Evolutionary conservation across 148 eudicot genomes (phyloP), one percentile per base, ranked within the genome.

Genomic region (Rheum nobile): DNA sequence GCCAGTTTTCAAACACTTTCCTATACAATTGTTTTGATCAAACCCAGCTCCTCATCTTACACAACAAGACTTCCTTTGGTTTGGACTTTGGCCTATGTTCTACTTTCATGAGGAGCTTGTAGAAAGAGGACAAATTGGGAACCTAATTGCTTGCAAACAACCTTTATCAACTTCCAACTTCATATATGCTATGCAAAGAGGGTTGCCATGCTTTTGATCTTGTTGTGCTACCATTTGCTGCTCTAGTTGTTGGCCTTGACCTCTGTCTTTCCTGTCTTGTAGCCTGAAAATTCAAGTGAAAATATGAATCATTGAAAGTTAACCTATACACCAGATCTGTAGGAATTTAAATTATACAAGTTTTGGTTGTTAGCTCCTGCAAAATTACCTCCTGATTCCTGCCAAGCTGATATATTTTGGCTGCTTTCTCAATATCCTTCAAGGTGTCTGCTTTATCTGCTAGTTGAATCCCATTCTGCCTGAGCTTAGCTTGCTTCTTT

Each of bases 141-240:
- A 57, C 16, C 29, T 10, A 65, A 28, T 61, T 61, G 24, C 9
- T 21, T 0, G 5, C 7, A 24, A 11, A n/a, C 26, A 6, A 9
- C n/a, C 68, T 31, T 4, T 0, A 34, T 89, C 70, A 31, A 83
- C 90, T 91, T 79, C 79, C 80, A 75, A 86, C 80, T 81, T 96
- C 99, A 31, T 92, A 86, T 67, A 96, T 96, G 88, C 97, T 91
- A 11, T 78, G 79, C 59, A 96, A 78, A 46, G 90, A 80, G 39
- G 99, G 99, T 57, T 90, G 96, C 99, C 99, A 96, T 81, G 78
- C 75, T 78, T 88, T 96, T 71, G 91, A 77, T 83, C 76, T 90
- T 4, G 87, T 47, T 72, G 79, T 78, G 7, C 77, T 81, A 72
- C 84, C 77, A 46, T 82, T 88, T 61, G 82, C 71, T 43, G 85